phyloP scores from a whole-genome alignment of 352 stramenopile genomes.

The Globisporangium cederbergense region DNA sequence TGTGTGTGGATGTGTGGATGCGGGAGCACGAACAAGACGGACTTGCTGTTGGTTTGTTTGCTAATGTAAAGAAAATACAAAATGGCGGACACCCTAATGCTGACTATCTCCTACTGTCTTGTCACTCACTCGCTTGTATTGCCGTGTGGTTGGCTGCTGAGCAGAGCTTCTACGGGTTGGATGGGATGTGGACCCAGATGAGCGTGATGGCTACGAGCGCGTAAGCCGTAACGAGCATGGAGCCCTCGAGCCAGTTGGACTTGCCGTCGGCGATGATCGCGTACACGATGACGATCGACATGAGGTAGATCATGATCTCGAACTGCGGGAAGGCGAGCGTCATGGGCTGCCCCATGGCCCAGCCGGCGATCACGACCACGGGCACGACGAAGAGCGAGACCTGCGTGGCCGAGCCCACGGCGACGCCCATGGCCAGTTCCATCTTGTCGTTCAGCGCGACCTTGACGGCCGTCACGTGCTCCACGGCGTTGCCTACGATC shows the following conservation, averaged over 20 bases:
- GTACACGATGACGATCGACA: constrained; percentile 95
- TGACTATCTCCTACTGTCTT: no score
- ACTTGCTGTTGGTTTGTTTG: background rate
- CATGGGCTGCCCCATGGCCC: constrained; percentile 92
- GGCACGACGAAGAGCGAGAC: constrained; percentile 97
- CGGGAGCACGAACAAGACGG: background rate
- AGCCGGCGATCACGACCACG: constrained; percentile 93
- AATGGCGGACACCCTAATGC: background rate
- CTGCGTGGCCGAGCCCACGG: constrained; percentile 96
- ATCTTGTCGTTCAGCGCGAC: constrained; percentile 98
- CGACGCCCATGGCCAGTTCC: constrained; percentile 97
- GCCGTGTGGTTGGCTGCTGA: no score
- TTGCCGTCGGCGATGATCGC: constrained; percentile 89
- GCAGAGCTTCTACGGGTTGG: constrained; percentile 13
- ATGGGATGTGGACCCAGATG: constrained; percentile 74
- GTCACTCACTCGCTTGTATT: background rate
- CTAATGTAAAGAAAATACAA: background rate
- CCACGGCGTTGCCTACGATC: constrained; percentile 97
- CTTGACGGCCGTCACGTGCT: constrained; percentile 96
- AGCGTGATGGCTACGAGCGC: constrained; percentile 84
- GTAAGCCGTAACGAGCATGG: constrained; percentile 91
- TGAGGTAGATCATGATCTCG: constrained; percentile 95
- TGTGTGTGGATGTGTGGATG: background rate
- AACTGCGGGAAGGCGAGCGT: constrained; percentile 95
- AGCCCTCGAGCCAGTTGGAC: constrained; percentile 91